Percentiles rank a stretch among this genome's conserved stretches.
Evolutionary conservation across 768 basidiomycete species (phyloP).

Genomic region (Hygrophorus russula): DNA sequence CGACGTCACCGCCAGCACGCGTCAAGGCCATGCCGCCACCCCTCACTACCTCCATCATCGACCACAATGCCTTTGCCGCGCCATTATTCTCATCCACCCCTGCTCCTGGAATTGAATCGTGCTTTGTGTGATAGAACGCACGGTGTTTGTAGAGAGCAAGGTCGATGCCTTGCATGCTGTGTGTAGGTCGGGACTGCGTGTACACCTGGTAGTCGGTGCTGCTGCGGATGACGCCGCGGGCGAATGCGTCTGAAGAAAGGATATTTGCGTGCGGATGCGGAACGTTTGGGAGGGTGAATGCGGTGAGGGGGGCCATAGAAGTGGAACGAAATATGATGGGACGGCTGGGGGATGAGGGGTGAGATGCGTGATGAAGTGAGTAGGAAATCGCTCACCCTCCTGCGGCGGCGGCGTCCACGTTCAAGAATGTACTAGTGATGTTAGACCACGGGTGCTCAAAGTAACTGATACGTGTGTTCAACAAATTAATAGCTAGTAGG

Average conservation of each 20-base stretch:
- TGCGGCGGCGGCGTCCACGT: slow-evolving; percentile 71
- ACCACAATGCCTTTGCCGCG: slow-evolving; percentile 48
- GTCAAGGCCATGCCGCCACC: slow-evolving; percentile 46
- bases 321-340: slow-evolving; percentile 71
- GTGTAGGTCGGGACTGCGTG: slow-evolving; percentile 32
- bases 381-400: slow-evolving; percentile 44
- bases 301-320: slow-evolving; percentile 40
- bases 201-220: slow-evolving; percentile 71
- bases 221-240: slow-evolving; percentile 52
- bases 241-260: slow-evolving; percentile 58
- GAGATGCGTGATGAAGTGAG: slow-evolving; percentile 2
- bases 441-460: slow-evolving; percentile 68
- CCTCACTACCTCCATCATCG: slow-evolving; percentile 61
- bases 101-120: slow-evolving; percentile 52
- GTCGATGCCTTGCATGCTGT: slow-evolving; percentile 59
- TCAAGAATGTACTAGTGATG: slow-evolving; percentile 56
- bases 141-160: slow-evolving; percentile 70
- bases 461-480: slow-evolving; percentile 33
- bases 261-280: slow-evolving; percentile 66
- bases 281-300: slow-evolving; percentile 36
- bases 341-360: slow-evolving; percentile 30
- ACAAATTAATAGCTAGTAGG: neutral
- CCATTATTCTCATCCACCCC: slow-evolving; percentile 21
- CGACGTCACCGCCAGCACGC: slow-evolving; percentile 21
- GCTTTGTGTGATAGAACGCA: slow-evolving; percentile 67